Base-by-base conservation (phyloP, 2,329 filamentous ascomycete genomes). In the Plectosphaerella cucumerina region DNA sequence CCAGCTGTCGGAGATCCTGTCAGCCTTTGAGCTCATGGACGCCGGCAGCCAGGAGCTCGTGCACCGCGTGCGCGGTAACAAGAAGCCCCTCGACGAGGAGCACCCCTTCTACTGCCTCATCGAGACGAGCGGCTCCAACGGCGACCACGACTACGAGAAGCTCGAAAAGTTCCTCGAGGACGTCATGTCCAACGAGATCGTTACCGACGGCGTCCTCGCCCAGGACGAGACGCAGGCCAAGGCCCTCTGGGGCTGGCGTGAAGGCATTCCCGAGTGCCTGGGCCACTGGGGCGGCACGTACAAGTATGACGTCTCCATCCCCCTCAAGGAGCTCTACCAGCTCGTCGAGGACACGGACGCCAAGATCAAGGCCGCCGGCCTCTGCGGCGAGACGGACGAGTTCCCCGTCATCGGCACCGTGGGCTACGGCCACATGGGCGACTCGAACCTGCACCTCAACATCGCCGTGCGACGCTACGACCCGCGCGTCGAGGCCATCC, bases 11-110 rank as follows among this genome's bases (percentile, higher is more conserved):
- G 94, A 99, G 72, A 97, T 99, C 60, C 80, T 99, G 5, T 97
- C 93, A 3, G 94, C 94, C 0, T 99, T 99, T 65, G 94, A 99
- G 74, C 78, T 99, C 56, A 99, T 99, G 93, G 94, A 99, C 60
- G 84, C 82, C 17, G 78, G 84, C 56, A 93, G 85, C 56, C 94
- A 97, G 71, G 76, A 84, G 55, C 74, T 96, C 37, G 90, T 96
- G 37, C 78, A 84, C 50, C 73, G 78, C 49, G 87, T 91, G 34
- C 90, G 87, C 11, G 84, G 85, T 22, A 88, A 87, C 63, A 89
- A 87, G 64, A 78, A 84, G 51, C 94, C 94, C 1, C 77, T 99
- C 3, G 91, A 96, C 59, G 84, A 78, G 50, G 84, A 91, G 35
- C 80, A 96, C 64, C 90, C 91, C 0, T 99, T 99, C 73, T 99